Evolutionary conservation across 2,329 filamentous ascomycete species (phyloP).

Genomic region (Lachnellula willkommii): DNA sequence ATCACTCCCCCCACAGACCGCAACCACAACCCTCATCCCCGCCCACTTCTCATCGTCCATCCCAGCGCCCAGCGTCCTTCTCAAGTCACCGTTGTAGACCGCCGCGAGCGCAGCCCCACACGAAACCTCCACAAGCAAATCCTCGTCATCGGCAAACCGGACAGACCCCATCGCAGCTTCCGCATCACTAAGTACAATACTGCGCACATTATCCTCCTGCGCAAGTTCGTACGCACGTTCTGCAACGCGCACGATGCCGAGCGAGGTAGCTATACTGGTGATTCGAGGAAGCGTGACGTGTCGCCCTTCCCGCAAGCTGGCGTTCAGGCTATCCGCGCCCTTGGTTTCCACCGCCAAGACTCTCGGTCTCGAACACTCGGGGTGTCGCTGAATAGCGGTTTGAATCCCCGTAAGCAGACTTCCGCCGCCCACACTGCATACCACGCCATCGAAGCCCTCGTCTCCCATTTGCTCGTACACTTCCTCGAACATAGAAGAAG

Average conservation of each 20-base stretch:
- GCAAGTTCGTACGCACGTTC: slow-evolving; percentile 62
- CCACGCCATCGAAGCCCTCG: slow-evolving; percentile 57
- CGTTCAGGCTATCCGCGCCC: slow-evolving; percentile 65
- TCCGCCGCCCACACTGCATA: slow-evolving; percentile 77
- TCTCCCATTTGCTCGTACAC: slow-evolving; percentile 24
- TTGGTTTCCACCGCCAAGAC: slow-evolving; percentile 71
- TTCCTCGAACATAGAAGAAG: slow-evolving; percentile 51
- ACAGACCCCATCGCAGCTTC: neutral
- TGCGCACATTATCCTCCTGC: neutral
- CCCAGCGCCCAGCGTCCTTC: slow-evolving; percentile 51
- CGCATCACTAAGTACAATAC: neutral
- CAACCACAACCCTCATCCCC: slow-evolving; percentile 69
- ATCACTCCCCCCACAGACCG: slow-evolving; percentile 77
- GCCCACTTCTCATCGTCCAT: slow-evolving; percentile 53
- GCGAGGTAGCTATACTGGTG: slow-evolving; percentile 67
- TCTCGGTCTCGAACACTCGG: slow-evolving; percentile 31
- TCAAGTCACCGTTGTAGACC: slow-evolving; percentile 59
- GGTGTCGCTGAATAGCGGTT: slow-evolving; percentile 44
- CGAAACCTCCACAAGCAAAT: slow-evolving; percentile 71
- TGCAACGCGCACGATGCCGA: slow-evolving; percentile 70
- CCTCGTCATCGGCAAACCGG: neutral
- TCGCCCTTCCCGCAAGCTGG: slow-evolving; percentile 50
- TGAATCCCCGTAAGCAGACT: slow-evolving; percentile 73
- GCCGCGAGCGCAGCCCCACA: slow-evolving; percentile 76
- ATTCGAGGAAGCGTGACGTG: slow-evolving; percentile 64